A percentile compares a stretch with the other conserved stretches of the same genome.
Evolutionary conservation across 371 early-diverging fungal genomes (phyloP).

Genomic region (Dinochytrium kinnereticum): DNA sequence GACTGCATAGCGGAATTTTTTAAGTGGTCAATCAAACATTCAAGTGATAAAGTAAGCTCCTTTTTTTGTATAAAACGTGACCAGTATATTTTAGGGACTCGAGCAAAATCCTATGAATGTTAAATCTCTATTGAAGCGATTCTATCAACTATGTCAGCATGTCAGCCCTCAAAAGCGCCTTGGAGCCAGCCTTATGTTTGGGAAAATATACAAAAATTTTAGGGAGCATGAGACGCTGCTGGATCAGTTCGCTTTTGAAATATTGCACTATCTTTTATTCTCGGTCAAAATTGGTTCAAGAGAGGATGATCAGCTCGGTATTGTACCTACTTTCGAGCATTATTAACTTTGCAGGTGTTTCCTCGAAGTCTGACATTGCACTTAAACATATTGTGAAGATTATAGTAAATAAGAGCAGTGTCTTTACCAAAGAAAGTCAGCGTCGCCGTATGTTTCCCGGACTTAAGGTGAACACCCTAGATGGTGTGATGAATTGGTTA

Average conservation of each 20-base stretch:
- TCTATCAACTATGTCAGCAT: slow-evolving; percentile 69
- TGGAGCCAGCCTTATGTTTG: slow-evolving; percentile 74
- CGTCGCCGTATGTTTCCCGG: slow-evolving; percentile 61
- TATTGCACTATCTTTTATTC: slow-evolving; percentile 63
- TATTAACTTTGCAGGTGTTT: background rate
- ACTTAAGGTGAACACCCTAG: slow-evolving; percentile 51
- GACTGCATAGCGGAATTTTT: slow-evolving; percentile 78
- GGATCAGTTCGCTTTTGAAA: slow-evolving; percentile 69
- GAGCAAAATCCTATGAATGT: slow-evolving; percentile 64
- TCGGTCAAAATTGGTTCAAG: background rate
- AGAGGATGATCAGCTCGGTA: slow-evolving; percentile 5
- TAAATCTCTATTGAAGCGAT: slow-evolving; percentile 66
- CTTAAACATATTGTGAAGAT: slow-evolving; percentile 69
- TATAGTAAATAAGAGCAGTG: slow-evolving; percentile 49
- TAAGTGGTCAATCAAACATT: slow-evolving; percentile 76
- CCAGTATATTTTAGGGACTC: slow-evolving; percentile 20
- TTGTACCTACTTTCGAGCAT: no score
- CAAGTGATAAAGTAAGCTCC: slow-evolving; percentile 47
- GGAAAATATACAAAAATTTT: slow-evolving; percentile 70
- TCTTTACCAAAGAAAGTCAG: slow-evolving; percentile 53
- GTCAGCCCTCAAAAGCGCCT: slow-evolving; percentile 68
- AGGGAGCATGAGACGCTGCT: slow-evolving; percentile 68
- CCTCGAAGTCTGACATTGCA: slow-evolving; percentile 67
- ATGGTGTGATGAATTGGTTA: slow-evolving; percentile 62
- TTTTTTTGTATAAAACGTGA: background rate